Evolutionary conservation across 1,284 basidiomycete species (phyloP), one percentile per base, ranked within the genome.

Genomic region (Rhodotorula glutinis): DNA sequence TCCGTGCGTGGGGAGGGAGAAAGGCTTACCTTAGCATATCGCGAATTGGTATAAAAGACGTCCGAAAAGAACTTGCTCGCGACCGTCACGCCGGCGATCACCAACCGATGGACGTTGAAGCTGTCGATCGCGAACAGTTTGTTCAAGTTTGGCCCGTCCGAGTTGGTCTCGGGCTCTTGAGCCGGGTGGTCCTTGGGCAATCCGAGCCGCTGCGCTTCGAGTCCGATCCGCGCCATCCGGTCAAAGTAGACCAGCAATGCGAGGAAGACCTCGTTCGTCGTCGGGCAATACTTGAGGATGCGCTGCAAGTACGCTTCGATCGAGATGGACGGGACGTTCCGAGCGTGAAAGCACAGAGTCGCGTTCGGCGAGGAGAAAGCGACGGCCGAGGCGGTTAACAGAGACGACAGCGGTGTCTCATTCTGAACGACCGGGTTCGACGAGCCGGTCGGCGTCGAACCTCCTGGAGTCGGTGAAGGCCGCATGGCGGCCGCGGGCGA

Each of bases 21-120:
- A n/a, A n/a, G 25, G 82, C 87, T 61, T 69, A 94, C 93, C 86
- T 98, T 98, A 65, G 95, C 95, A 78, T 98, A 98, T 46, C 95
- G 85, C 40, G 94, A 97, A 77, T 98, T 98, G n/a, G 95, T 98
- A 81, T 98, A 98, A 77, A 98, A 98, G 16, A 98, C 93, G 79
- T 98, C 95, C 67, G 90, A 92, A 79, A 98, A 98, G 79, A 98
- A 98, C 79, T 98, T 98, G 82, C 90, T 93, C 25, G 95, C 94
- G 14, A 98, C 95, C 4, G 95, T 98, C 33, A 98, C 90, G 5
- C 95, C 95, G 1, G 95, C 94, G 73, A 98, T 98, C 75, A 98
- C 90, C 54, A 98, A 82, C 41, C 92, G 85, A 80, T 98, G 95
- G 33, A 98, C 90, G 77, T 98, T 98, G 81, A 88, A 98, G 67